phyloP scores from a whole-genome alignment of 1,139 yeast genomes.

The Blastobotrys raffinosifermentans region DNA sequence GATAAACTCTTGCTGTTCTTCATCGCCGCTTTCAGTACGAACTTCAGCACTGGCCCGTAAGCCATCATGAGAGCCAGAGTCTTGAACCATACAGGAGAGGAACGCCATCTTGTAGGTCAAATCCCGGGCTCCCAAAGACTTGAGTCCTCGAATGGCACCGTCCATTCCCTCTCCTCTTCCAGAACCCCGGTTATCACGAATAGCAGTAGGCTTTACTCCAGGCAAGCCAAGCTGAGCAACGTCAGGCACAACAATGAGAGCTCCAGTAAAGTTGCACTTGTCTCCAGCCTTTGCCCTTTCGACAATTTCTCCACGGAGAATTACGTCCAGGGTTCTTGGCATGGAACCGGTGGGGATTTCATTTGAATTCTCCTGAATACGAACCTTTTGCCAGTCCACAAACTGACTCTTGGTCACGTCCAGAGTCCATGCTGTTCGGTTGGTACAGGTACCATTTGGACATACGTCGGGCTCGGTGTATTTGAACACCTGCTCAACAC shows the following conservation, averaged over 20 bases:
- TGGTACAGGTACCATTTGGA: slow-evolving; percentile 79
- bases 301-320: slow-evolving; percentile 88
- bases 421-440: slow-evolving; percentile 80
- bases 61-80: slow-evolving; percentile 33
- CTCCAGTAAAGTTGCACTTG: slow-evolving; percentile 90
- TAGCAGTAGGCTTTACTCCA: slow-evolving; percentile 84
- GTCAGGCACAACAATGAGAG: slow-evolving; percentile 94
- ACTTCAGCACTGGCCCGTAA: slow-evolving; percentile 43
- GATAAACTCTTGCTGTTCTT: slow-evolving; percentile 69
- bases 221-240: slow-evolving; percentile 94
- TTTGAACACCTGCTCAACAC: slow-evolving; percentile 87
- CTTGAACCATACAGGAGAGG: slow-evolving; percentile 76
- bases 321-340: slow-evolving; percentile 96
- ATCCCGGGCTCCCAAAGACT: slow-evolving; percentile 87
- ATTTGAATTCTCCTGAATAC: slow-evolving; percentile 90
- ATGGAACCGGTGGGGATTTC: slow-evolving; percentile 98
- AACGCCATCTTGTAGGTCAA: slow-evolving; percentile 89
- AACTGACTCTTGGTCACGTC: slow-evolving; percentile 80
- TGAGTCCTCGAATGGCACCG: slow-evolving; percentile 82
- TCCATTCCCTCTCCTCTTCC: slow-evolving; percentile 64
- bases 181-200: slow-evolving; percentile 60
- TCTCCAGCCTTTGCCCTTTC: slow-evolving; percentile 98
- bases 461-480: slow-evolving; percentile 95
- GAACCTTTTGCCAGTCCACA: slow-evolving; percentile 94
- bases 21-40: slow-evolving; percentile 38